These are phyloP conservation scores for Acacia pycnantha DNA, from an alignment of 331 rosid species.

Conservation along the genomic window DNA sequence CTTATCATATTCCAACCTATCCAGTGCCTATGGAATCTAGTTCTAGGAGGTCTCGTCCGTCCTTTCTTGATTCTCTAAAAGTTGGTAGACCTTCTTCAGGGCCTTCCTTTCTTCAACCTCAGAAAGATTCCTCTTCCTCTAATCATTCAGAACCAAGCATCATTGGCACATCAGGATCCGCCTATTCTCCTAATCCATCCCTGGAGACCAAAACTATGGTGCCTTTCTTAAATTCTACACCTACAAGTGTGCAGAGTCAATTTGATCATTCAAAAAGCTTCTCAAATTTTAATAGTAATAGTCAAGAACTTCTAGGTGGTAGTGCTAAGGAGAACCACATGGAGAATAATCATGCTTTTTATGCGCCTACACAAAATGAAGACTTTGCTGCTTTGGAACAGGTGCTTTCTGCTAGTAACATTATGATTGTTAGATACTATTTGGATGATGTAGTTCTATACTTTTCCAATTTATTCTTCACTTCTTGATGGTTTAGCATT, in stretches of 20 bases:
- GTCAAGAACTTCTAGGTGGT: slow-evolving; percentile 37
- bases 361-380: slow-evolving; percentile 66
- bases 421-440: slow-evolving; percentile 20
- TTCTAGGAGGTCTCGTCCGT: slow-evolving; percentile 75
- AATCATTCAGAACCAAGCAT: slow-evolving; percentile 43
- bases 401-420: slow-evolving; percentile 50
- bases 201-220: slow-evolving; percentile 43
- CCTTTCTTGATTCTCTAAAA: slow-evolving; percentile 84
- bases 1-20: slow-evolving; percentile 44
- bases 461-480: not conserved
- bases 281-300: slow-evolving; percentile 35
- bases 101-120: slow-evolving; percentile 45
- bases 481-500: slow-evolving; percentile 1
- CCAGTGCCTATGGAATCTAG: slow-evolving; percentile 51
- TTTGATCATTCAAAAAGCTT: slow-evolving; percentile 33
- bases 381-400: slow-evolving; percentile 94
- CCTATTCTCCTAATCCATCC: slow-evolving; percentile 45
- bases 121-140: slow-evolving; percentile 44
- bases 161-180: slow-evolving; percentile 39
- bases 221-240: slow-evolving; percentile 38
- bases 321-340: slow-evolving; percentile 49
- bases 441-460: slow-evolving; percentile 19
- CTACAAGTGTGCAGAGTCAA: slow-evolving; percentile 39
- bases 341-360: slow-evolving; percentile 59
- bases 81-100: slow-evolving; percentile 54